Evolutionary conservation across 106 monocot genomes (phyloP).

Genomic region (Phalaenopsis equestris): DNA sequence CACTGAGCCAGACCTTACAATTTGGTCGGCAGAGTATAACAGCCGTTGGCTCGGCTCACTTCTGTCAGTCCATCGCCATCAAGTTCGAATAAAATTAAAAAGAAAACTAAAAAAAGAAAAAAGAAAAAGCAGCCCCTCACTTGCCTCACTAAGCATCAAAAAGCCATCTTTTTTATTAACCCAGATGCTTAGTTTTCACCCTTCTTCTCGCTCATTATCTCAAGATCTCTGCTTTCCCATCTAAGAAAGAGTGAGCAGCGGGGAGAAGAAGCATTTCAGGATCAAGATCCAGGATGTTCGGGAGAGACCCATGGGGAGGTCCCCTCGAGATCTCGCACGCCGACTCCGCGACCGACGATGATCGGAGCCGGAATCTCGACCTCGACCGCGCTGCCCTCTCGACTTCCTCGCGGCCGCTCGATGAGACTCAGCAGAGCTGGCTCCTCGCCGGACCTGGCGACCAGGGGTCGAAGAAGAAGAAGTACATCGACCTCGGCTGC

Average conservation of each 20-base stretch:
- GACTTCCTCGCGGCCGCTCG: slow-evolving; percentile 41
- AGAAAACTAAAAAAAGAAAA: neutral
- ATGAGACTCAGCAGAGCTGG: slow-evolving; percentile 99
- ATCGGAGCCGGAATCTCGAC: slow-evolving; percentile 88
- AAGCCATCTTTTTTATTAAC: neutral
- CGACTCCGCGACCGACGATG: slow-evolving; percentile 85
- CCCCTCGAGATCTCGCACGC: slow-evolving; percentile 82
- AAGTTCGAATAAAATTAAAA: neutral
- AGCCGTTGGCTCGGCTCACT: neutral
- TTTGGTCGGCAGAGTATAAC: no score
- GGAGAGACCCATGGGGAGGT: slow-evolving; percentile 80
- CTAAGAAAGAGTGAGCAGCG: neutral
- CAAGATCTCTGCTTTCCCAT: neutral
- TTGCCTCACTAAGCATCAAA: slow-evolving; percentile 1
- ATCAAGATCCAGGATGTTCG: slow-evolving; percentile 43
- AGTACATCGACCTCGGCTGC: slow-evolving; percentile 93
- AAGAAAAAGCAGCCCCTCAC: neutral
- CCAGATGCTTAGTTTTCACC: neutral
- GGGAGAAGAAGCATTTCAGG: neutral
- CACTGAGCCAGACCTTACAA: no score
- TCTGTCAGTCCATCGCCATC: neutral
- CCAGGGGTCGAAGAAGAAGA: slow-evolving; percentile 76
- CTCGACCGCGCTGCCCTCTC: slow-evolving; percentile 72
- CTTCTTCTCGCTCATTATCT: neutral
- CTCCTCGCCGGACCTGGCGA: slow-evolving; percentile 90